These are phyloP conservation scores for Fusarium sp. DNA, from an alignment of 2,329 filamentous ascomycete genomes.

Conservation along the genomic window DNA sequence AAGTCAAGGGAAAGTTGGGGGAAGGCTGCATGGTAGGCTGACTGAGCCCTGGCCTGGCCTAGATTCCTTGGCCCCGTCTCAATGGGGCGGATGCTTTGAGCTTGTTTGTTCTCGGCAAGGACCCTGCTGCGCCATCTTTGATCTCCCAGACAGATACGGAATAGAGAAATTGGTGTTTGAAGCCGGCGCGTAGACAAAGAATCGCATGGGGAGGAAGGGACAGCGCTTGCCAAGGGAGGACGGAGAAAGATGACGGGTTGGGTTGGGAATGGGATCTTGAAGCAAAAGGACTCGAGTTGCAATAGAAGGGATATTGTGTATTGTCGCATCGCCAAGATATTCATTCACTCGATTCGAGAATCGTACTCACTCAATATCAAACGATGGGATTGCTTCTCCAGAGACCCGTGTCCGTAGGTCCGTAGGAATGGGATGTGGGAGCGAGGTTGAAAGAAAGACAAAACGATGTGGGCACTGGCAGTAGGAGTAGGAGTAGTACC, in stretches of 20 bases:
- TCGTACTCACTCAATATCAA: constrained; percentile 14
- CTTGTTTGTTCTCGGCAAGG: constrained; percentile 28
- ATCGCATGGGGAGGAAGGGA: background rate
- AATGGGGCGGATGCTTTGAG: constrained; percentile 28
- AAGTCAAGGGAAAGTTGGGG: constrained; percentile 18
- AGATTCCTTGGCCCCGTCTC: constrained; percentile 34
- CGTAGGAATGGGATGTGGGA: constrained; percentile 10
- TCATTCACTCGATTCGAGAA: constrained; percentile 32
- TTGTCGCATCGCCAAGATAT: constrained; percentile 24
- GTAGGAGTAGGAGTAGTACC: constrained; percentile 4
- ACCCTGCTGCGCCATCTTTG: constrained; percentile 37
- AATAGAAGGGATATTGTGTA: background rate
- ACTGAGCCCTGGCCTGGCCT: constrained; percentile 32
- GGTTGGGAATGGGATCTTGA: constrained; percentile 6
- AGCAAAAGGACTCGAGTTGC: background rate
- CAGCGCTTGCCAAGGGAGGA: constrained; percentile 29
- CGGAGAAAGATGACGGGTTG: background rate
- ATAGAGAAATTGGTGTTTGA: constrained; percentile 10
- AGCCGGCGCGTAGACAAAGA: constrained; percentile 22
- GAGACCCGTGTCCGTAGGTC: constrained; percentile 7
- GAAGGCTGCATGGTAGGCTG: constrained; percentile 36
- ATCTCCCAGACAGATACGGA: constrained; percentile 1
- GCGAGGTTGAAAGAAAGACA: constrained; percentile 25
- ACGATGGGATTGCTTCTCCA: background rate
- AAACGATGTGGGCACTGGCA: constrained; percentile 16